Percentiles rank a stretch among this genome's conserved stretches.
Conservation (phyloP, 2,329 filamentous ascomycete species). For the Hysterium pulicare region DNA sequence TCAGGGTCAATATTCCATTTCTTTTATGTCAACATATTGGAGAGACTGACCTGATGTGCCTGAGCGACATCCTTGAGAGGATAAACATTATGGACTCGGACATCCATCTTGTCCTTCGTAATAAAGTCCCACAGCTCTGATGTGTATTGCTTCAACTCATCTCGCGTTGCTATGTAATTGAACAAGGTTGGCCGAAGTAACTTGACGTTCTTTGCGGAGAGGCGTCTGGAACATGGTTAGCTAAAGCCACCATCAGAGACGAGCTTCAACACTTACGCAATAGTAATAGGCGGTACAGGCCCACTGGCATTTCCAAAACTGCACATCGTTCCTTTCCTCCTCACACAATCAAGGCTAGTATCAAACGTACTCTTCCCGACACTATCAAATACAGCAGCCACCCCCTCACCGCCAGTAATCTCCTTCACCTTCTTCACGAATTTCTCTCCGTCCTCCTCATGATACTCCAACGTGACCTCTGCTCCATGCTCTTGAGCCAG, state of each 20-base stretch:
- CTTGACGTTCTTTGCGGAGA: slow-evolving; percentile 72
- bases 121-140: slow-evolving; percentile 72
- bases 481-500: slow-evolving; percentile 69
- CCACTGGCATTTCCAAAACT: slow-evolving; percentile 82
- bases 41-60: slow-evolving; percentile 57
- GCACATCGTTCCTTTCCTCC: slow-evolving; percentile 72
- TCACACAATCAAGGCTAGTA: slow-evolving; percentile 67
- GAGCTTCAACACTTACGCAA: slow-evolving; percentile 54
- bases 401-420: slow-evolving; percentile 69
- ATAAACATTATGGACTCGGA: slow-evolving; percentile 74
- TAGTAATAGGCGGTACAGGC: slow-evolving; percentile 66
- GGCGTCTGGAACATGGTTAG: slow-evolving; percentile 33
- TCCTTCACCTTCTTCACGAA: slow-evolving; percentile 55
- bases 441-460: slow-evolving; percentile 46
- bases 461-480: slow-evolving; percentile 68
- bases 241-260: slow-evolving; percentile 1
- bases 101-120: slow-evolving; percentile 64
- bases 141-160: slow-evolving; percentile 69
- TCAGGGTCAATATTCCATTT: background rate
- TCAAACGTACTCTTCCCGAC: slow-evolving; percentile 86
- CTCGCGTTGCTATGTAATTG: slow-evolving; percentile 56
- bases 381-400: slow-evolving; percentile 77
- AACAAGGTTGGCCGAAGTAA: slow-evolving; percentile 72
- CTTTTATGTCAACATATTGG: background rate
- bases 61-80: slow-evolving; percentile 67